Base-by-base conservation (phyloP, 805 yeast species). In the Yarrowia yakushimensis region DNA sequence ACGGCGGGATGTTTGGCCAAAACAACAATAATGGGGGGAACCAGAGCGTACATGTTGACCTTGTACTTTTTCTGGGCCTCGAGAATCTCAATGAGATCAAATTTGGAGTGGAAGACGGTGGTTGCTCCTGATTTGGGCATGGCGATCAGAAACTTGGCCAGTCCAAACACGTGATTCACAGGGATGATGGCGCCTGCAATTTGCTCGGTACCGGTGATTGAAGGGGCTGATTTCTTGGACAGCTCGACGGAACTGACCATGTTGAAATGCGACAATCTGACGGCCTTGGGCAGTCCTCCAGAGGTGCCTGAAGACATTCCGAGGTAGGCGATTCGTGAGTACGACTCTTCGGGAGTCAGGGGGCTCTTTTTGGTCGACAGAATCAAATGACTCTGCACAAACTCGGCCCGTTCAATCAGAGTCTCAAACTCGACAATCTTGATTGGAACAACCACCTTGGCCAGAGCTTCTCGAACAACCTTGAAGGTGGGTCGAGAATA, bases 1-100 rank as follows among this genome's bases (percentile, higher is more conserved):
- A 76, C 68, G 62, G 74, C 74, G 73, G 69, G 82, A 62, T 62
- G 77, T 67, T 66, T 77, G 71, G 85, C 85, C 71, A 74, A 76
- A 77, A 62, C 73, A 63, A 68, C 82, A 66, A 74, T 75, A 73
- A 67, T 75, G 64, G 72, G 84, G 66, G 76, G 79, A 27, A 76
- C 79, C 9, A 79, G 76, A 30, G 77, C 66, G 23, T 82, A 69
- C 39, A 76, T 71, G 30, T 78, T 67, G 65, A 82, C 77, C 46
- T 66, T 62, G 67, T 71, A 67, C 62, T 70, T 66, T 50, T 64
- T 54, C 10, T 77, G 65, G n/a, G 67, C 61, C 23, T 65, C 48
- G 18, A 76, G 68, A 13, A 74, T 63, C 9, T 63, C 59, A 57
- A 66, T 72, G 18, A 76, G 70, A 20, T 77, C 77, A 45, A 76